Evolutionary conservation across 805 yeast species (phyloP).

Genomic region (Zygoascus flipseniorum): DNA sequence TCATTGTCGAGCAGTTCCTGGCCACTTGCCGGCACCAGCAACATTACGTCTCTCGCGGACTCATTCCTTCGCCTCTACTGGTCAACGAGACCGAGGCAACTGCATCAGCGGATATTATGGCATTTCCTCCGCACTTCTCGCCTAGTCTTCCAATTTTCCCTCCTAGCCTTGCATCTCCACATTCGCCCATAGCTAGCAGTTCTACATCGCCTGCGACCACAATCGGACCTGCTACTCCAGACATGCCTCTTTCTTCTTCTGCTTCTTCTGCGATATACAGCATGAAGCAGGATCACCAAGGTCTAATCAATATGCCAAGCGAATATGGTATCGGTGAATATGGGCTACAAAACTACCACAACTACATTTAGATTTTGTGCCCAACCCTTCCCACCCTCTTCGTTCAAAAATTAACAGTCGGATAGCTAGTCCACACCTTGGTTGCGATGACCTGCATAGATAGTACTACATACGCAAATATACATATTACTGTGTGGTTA

Average conservation of each 20-base stretch:
- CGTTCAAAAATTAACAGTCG: too few relatives aligned
- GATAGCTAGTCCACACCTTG: too few relatives aligned
- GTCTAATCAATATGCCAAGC: too few relatives aligned
- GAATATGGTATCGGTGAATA: too few relatives aligned
- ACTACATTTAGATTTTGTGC: too few relatives aligned
- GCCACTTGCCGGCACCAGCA: not conserved
- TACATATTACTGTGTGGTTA: too few relatives aligned
- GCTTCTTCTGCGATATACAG: too few relatives aligned
- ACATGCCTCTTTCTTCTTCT: not conserved
- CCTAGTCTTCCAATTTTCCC: not conserved
- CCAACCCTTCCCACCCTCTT: too few relatives aligned
- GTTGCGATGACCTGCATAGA: too few relatives aligned
- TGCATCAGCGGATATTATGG: not conserved
- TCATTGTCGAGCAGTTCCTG: conserved; percentile 6
- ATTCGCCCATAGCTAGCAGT: not conserved
- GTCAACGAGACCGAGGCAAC: not conserved
- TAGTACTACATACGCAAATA: too few relatives aligned
- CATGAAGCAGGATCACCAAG: too few relatives aligned
- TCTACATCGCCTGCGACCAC: not conserved
- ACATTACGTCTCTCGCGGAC: not conserved
- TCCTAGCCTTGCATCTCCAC: not conserved
- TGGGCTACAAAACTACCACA: too few relatives aligned
- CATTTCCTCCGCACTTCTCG: not conserved
- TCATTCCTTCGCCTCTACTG: not conserved
- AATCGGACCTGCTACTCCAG: not conserved